Percentiles rank a stretch among this genome's conserved stretches.
phyloP scores from a whole-genome alignment of 2,329 filamentous ascomycete species.

The Cordyceps cicadae region DNA sequence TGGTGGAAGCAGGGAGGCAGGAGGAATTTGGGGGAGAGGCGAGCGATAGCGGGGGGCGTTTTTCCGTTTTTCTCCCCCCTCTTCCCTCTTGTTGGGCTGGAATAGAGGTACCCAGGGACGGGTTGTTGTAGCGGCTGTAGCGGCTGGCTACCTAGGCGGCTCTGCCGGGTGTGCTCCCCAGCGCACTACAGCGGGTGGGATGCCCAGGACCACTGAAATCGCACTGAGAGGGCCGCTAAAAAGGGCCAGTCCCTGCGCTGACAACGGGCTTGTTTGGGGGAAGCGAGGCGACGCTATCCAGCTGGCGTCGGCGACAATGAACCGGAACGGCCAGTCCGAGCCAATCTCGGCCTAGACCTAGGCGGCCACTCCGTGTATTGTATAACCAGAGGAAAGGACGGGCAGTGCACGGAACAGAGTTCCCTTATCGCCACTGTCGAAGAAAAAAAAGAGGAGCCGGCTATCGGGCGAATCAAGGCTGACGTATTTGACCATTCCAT shows the following conservation, averaged over 20 bases:
- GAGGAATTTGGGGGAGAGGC: neutral
- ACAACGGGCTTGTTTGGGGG: too few relatives aligned
- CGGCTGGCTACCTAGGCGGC: neutral
- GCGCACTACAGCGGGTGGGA: neutral
- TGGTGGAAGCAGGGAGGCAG: neutral
- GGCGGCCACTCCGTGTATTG: too few relatives aligned
- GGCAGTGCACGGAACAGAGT: neutral
- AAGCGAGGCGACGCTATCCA: neutral
- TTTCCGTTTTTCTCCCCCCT: neutral
- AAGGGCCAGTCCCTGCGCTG: neutral
- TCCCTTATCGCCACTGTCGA: neutral
- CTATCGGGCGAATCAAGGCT: neutral
- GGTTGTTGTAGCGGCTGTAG: too few relatives aligned
- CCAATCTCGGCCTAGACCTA: neutral
- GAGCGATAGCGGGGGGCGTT: neutral
- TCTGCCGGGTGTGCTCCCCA: neutral
- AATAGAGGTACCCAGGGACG: neutral
- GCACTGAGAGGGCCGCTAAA: neutral
- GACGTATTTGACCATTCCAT: neutral
- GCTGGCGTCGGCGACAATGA: constrained; percentile 8
- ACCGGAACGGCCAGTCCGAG: constrained; percentile 10
- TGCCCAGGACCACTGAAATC: neutral
- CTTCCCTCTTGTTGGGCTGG: neutral
- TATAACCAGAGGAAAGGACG: too few relatives aligned
- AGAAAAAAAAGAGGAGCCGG: neutral